Conservation (phyloP, 257 asterid genomes). For the Solanum boliviense region DNA sequence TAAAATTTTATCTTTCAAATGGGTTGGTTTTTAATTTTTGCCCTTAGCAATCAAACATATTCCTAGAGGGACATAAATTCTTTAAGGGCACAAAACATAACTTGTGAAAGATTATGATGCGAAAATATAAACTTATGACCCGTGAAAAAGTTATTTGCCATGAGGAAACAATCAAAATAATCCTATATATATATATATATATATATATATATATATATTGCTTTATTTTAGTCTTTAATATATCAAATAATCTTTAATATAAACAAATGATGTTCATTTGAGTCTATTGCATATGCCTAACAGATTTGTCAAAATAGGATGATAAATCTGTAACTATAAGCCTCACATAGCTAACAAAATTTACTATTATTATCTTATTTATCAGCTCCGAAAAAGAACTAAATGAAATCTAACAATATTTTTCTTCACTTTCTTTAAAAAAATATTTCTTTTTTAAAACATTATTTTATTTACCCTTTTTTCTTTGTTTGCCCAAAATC, state of each 20-base stretch:
- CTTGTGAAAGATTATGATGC: background rate
- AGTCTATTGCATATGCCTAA: background rate
- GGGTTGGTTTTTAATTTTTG: too few relatives aligned
- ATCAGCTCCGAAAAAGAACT: background rate
- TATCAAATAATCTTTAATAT: background rate
- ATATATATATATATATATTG: too few relatives aligned
- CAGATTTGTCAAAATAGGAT: background rate
- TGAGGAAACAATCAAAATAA: background rate
- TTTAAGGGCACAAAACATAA: background rate
- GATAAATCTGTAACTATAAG: background rate
- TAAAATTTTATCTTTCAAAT: too few relatives aligned
- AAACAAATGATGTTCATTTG: background rate
- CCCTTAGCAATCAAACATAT: background rate
- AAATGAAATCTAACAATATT: background rate
- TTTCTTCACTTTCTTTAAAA: background rate
- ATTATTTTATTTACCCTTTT: background rate
- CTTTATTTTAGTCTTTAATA: background rate
- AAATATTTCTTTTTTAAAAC: background rate
- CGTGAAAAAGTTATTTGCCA: background rate
- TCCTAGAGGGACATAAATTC: background rate
- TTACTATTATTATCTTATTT: background rate
- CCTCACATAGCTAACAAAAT: background rate
- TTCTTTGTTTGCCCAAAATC: background rate
- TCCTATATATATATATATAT: too few relatives aligned
- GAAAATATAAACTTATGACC: background rate